Evolutionary conservation across 345 rosid species (phyloP), one percentile per base, ranked within the genome.

Genomic region (Gossypium thurberi): DNA sequence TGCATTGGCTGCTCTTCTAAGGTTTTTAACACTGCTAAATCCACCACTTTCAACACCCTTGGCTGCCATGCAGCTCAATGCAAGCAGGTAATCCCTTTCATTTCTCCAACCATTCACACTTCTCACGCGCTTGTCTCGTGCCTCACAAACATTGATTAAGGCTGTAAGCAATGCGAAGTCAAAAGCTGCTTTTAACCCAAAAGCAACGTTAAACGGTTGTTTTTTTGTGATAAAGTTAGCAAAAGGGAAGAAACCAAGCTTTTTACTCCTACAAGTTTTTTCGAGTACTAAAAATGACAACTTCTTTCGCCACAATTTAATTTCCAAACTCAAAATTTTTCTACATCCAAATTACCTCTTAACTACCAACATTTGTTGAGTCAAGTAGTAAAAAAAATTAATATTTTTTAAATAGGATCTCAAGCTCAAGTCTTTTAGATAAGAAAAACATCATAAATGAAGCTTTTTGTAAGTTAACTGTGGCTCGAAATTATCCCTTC

Each of bases 1-100:
- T 95, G 98, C 50, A 83, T 77, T 53, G 98, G 99, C 8, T 92
- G 97, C 80, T 77, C 97, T 53, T 88, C 90, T 23, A 75, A 85
- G 15, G 82, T 84, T 57, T 92, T 91, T 51, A 71, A 80, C 60
- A 48, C 88, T 50, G 77, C 73, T 21, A 78, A 75, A 80, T 95
- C 99, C 58, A 84, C 78, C 68, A 82, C 91, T 44, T 89, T 82
- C 84, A 81, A 81, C 63, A 1, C 88, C 50, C 75, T 92, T 59
- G 82, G 75, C 2, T 95, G 99, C 23, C 81, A 78, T 17, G 86
- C 91, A 70, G 63, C 93, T 72, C 89, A 89, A 75, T 95, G 99
- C 88, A 81, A 82, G 68, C 98, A 88, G 98, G 97, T 94, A 83
- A 70, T 2, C 20, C 6, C 13, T 17, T 4, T 40, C 68, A 40